phyloP scores from a whole-genome alignment of 2,329 filamentous ascomycete species.

The Calonectria pteridis region DNA sequence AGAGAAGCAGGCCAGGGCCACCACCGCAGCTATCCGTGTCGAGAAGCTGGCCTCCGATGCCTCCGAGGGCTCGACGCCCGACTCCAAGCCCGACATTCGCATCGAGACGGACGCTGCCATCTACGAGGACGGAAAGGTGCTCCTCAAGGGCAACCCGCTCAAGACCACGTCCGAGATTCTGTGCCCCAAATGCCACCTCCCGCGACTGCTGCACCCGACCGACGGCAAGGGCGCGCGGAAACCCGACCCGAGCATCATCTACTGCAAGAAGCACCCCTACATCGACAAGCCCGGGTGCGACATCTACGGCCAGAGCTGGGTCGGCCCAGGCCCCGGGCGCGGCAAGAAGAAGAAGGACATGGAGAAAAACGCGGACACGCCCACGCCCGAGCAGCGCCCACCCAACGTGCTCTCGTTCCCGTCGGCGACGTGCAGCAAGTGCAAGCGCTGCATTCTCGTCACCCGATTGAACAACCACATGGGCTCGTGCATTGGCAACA shows the following conservation, averaged over 20 bases:
- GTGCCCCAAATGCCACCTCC: slow-evolving; percentile 81
- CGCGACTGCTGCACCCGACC: slow-evolving; percentile 78
- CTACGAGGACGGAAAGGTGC: slow-evolving; percentile 77
- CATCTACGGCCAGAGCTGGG: slow-evolving; percentile 86
- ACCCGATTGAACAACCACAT: slow-evolving; percentile 77
- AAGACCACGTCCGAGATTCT: slow-evolving; percentile 78
- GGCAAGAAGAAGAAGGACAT: slow-evolving; percentile 86
- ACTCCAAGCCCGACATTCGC: slow-evolving; percentile 67
- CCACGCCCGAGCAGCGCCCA: slow-evolving; percentile 66
- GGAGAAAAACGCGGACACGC: slow-evolving; percentile 69
- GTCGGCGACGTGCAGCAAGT: slow-evolving; percentile 76
- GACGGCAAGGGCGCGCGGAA: slow-evolving; percentile 76
- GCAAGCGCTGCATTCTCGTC: slow-evolving; percentile 74
- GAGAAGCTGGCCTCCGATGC: slow-evolving; percentile 71
- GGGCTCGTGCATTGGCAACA: slow-evolving; percentile 76
- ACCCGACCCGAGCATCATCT: slow-evolving; percentile 76
- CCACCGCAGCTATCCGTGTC: slow-evolving; percentile 73
- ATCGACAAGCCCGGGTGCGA: slow-evolving; percentile 82
- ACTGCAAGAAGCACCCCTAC: slow-evolving; percentile 85
- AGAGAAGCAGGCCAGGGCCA: slow-evolving; percentile 80
- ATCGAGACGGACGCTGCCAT: slow-evolving; percentile 76
- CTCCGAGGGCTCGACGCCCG: slow-evolving; percentile 65
- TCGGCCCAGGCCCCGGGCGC: slow-evolving; percentile 75
- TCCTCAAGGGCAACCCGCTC: slow-evolving; percentile 79
- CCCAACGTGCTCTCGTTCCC: slow-evolving; percentile 74